Base-by-base conservation (phyloP, 2,329 filamentous ascomycete species). In the Akanthomyces uredinophilus region DNA sequence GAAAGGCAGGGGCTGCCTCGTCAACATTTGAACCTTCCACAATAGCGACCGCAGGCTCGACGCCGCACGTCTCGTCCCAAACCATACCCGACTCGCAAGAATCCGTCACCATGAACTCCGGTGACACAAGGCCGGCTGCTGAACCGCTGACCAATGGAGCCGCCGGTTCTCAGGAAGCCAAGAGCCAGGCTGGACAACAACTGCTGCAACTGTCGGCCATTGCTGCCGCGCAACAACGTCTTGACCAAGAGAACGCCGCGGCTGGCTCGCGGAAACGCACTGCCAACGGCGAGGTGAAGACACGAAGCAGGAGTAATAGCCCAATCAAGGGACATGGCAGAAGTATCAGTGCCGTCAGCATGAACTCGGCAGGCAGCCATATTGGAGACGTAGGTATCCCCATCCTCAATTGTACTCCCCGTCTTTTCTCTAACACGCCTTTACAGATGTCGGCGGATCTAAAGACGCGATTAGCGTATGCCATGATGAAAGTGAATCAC, bases 401-500 rank as follows among this genome's bases (percentile, higher is more conserved):
- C 20, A 1, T 44, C 67, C 65, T 68, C 63, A 67, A 39, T 39
- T 5, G 3, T 16, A 39, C 37, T 39, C 13, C 37, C 14, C 14
- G 37, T 14, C 37, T 39, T n/a, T 10, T 37, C 22, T n/a, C 59
- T 61, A 49, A 61, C 50, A 39, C 8, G 37, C 49, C 29, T 22
- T 22, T n/a, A 49, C 72, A 92, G 89, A 78, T 91, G 60, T 92
- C 91, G 46, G 85, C 87, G 60, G 90, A 94, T 71, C 82, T 98
- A 58, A 89, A 88, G 71, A 88, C 92, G 56, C 89, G 92, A 69
- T 82, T 98, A 32, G 91, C 92, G 7, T 97, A 97, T 74, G 94
- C 94, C 66, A 95, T 96, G 84, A 84, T 96, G 71, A 97, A 96
- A 75, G 90, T 97, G 46, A 91, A 92, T 72, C 87, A 96, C 71